These are phyloP conservation scores for Arctium minus DNA, from an alignment of 129 eudicot genomes.

Conservation along the genomic window DNA sequence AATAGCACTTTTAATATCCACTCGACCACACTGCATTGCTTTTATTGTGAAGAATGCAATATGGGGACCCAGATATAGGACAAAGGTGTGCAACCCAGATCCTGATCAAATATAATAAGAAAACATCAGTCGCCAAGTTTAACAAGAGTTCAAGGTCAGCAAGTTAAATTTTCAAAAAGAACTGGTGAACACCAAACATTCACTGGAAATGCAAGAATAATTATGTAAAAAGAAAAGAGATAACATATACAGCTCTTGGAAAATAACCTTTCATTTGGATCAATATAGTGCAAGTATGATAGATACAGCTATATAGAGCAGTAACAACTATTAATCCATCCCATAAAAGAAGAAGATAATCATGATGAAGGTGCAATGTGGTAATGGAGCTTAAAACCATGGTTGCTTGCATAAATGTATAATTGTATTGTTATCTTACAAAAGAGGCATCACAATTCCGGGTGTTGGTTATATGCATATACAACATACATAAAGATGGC, in stretches of 20 bases:
- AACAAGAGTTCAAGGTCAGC: background rate
- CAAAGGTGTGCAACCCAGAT: slow-evolving; percentile 96
- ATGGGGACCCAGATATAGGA: slow-evolving; percentile 92
- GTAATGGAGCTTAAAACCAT: background rate
- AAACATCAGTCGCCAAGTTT: background rate
- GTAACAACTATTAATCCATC: background rate
- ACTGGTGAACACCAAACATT: background rate
- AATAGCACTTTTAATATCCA: slow-evolving; percentile 83
- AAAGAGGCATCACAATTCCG: background rate
- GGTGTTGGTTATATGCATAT: background rate
- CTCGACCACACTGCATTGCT: slow-evolving; percentile 92
- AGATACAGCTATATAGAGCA: background rate
- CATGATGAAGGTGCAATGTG: background rate
- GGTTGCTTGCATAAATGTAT: background rate
- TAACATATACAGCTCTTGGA: no score
- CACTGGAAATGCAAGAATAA: no score
- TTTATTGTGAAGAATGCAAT: slow-evolving; percentile 88
- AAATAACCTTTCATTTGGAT: no score
- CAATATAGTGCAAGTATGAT: no score
- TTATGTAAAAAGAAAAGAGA: no score
- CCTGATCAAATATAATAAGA: slow-evolving; percentile 41
- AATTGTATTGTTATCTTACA: background rate
- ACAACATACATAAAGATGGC: background rate
- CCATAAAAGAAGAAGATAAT: background rate
- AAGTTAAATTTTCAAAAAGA: background rate